Conservation (phyloP, 192 early-diverging fungal genomes). For the Phlyctochytrium arcticum region DNA sequence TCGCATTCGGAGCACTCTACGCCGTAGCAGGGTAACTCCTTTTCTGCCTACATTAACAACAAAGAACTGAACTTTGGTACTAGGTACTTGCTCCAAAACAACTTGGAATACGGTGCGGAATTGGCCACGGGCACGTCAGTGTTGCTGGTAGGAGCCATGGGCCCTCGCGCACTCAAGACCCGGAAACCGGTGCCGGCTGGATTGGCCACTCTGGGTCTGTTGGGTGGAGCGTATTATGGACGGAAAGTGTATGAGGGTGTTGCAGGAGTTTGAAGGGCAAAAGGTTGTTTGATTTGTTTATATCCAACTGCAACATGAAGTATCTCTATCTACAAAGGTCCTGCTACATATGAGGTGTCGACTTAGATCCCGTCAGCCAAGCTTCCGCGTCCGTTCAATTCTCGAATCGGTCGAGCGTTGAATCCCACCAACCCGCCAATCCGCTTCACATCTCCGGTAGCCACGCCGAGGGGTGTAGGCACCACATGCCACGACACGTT, state of each 20-base stretch:
- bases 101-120: constrained; percentile 43
- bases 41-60: not conserved
- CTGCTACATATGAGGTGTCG: no score
- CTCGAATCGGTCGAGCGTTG: constrained; percentile 42
- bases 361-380: no score
- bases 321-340: no score
- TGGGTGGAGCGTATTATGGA: constrained; percentile 33
- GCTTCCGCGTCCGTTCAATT: no score
- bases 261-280: constrained; percentile 15
- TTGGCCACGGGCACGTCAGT: constrained; percentile 40
- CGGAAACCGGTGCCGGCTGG: constrained; percentile 35
- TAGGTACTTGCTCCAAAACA: constrained; percentile 43
- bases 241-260: constrained; percentile 23
- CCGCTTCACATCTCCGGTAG: constrained; percentile 24
- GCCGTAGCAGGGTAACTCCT: constrained; percentile 36
- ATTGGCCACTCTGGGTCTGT: constrained; percentile 20
- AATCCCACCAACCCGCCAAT: constrained; percentile 35
- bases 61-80: not conserved
- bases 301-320: no score
- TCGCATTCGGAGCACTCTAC: constrained; percentile 40
- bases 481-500: constrained; percentile 52
- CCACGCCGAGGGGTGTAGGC: constrained; percentile 25
- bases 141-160: constrained; percentile 42
- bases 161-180: constrained; percentile 27
- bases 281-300: no score